Percentiles rank a stretch among this genome's conserved stretches.
Evolutionary conservation across 148 eudicot species (phyloP).

Genomic region (Chenopodium formosanum): DNA sequence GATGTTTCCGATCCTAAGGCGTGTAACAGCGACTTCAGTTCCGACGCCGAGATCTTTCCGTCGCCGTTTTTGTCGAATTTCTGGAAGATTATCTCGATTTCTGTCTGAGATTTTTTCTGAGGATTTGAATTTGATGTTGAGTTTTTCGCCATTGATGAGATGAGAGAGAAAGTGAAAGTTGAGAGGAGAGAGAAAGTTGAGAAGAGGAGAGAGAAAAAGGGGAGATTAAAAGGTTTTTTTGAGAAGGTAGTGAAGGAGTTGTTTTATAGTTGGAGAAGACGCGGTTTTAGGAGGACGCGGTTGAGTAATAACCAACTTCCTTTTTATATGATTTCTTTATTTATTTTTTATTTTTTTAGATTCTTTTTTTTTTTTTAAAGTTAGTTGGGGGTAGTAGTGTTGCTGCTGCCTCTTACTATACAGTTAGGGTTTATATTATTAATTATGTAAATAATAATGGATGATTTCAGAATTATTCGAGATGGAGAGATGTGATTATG

Average conservation of each 20-base stretch:
- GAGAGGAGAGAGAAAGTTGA: background rate
- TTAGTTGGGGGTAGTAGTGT: too few relatives aligned
- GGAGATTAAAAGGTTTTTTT: background rate
- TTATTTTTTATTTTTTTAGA: too few relatives aligned
- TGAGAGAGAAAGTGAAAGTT: conserved; percentile 3
- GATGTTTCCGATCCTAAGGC: conserved; percentile 63
- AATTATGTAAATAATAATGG: too few relatives aligned
- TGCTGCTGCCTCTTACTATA: too few relatives aligned
- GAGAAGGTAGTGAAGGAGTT: background rate
- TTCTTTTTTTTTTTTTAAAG: too few relatives aligned
- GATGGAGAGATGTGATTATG: too few relatives aligned
- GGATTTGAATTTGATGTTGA: background rate
- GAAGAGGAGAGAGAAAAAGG: background rate
- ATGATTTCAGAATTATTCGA: too few relatives aligned
- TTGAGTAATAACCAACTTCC: conserved; percentile 10
- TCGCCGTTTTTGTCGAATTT: conserved; percentile 82
- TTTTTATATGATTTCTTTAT: too few relatives aligned
- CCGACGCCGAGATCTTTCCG: conserved; percentile 58
- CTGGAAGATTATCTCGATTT: conserved; percentile 47
- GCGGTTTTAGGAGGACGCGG: conserved; percentile 30
- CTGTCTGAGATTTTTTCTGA: conserved; percentile 14
- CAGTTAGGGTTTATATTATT: too few relatives aligned
- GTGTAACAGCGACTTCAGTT: conserved; percentile 42
- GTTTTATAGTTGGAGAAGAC: conserved; percentile 8
- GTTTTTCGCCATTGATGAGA: conserved; percentile 28